Evolutionary conservation across 2,329 filamentous ascomycete genomes (phyloP).

Genomic region (Monilinia aucupariae): DNA sequence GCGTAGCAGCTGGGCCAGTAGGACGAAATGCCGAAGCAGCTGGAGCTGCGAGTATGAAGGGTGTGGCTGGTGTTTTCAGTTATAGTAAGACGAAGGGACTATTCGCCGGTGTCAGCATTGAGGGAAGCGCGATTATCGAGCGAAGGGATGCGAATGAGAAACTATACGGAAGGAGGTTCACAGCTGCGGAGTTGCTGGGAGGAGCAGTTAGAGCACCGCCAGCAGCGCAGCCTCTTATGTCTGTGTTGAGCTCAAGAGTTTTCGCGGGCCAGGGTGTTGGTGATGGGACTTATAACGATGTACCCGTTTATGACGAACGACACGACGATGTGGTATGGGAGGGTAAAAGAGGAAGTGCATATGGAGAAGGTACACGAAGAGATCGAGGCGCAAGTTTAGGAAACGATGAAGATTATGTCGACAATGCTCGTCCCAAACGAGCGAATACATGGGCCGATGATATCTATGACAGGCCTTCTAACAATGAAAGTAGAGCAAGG

Average conservation of each 20-base stretch:
- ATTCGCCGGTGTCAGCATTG: slow-evolving; percentile 90
- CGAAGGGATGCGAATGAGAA: slow-evolving; percentile 95
- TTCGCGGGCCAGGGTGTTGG: slow-evolving; percentile 63
- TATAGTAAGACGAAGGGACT: slow-evolving; percentile 98
- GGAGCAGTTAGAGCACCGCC: slow-evolving; percentile 74
- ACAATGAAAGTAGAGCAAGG: slow-evolving; percentile 28
- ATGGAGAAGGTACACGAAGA: slow-evolving; percentile 58
- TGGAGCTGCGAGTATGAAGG: slow-evolving; percentile 82
- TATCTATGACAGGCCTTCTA: slow-evolving; percentile 58
- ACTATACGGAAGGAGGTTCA: slow-evolving; percentile 78
- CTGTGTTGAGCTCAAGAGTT: slow-evolving; percentile 74
- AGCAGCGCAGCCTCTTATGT: slow-evolving; percentile 77
- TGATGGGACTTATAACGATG: slow-evolving; percentile 85
- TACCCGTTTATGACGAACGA: slow-evolving; percentile 77
- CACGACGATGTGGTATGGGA: slow-evolving; percentile 85
- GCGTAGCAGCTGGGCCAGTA: slow-evolving; percentile 86
- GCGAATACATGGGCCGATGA: slow-evolving; percentile 72
- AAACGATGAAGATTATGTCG: slow-evolving; percentile 41
- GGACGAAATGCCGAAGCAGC: slow-evolving; percentile 94
- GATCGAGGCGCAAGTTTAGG: slow-evolving; percentile 41
- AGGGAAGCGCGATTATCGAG: slow-evolving; percentile 90
- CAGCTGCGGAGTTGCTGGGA: slow-evolving; percentile 73
- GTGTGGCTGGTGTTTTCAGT: slow-evolving; percentile 87
- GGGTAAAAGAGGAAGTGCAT: slow-evolving; percentile 63
- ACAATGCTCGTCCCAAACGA: slow-evolving; percentile 54